phyloP scores from a whole-genome alignment of 2,329 filamentous ascomycete species.

The Anisogramma anomala region DNA sequence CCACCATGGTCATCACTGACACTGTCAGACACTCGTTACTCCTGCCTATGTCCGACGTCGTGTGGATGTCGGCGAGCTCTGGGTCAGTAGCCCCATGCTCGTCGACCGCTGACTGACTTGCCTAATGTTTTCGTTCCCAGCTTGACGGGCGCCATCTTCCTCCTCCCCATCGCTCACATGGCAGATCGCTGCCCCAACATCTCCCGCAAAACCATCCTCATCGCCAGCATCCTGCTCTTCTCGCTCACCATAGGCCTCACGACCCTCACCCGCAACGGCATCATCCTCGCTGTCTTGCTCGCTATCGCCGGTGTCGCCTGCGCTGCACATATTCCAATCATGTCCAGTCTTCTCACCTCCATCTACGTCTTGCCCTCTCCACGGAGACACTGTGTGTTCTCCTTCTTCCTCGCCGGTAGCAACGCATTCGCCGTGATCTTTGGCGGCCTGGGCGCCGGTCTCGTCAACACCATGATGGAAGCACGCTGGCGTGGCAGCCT shows the following conservation, averaged over 20 bases:
- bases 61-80: constrained; percentile 2
- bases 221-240: constrained; percentile 21
- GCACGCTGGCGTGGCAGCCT: constrained; percentile 23
- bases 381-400: constrained; percentile 24
- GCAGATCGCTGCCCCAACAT: background rate
- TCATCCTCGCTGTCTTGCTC: constrained; percentile 22
- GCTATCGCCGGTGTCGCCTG: constrained; percentile 23
- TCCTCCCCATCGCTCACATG: background rate
- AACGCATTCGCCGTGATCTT: constrained; percentile 23
- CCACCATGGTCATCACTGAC: constrained; percentile 2
- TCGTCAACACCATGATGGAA: constrained; percentile 17
- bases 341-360: constrained; percentile 23
- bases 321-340: constrained; percentile 23
- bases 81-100: background rate
- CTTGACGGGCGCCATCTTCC: constrained; percentile 1
- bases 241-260: constrained; percentile 20
- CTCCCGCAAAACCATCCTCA: constrained; percentile 22
- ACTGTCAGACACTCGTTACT: constrained; percentile 2
- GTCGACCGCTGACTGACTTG: background rate
- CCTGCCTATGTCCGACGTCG: background rate
- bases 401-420: constrained; percentile 23
- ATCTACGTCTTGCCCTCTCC: constrained; percentile 22
- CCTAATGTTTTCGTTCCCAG: background rate
- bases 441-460: constrained; percentile 24
- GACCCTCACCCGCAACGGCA: constrained; percentile 19